Conservation (phyloP, 2,329 filamentous ascomycete genomes). For the Scedosporium aurantiacum region DNA sequence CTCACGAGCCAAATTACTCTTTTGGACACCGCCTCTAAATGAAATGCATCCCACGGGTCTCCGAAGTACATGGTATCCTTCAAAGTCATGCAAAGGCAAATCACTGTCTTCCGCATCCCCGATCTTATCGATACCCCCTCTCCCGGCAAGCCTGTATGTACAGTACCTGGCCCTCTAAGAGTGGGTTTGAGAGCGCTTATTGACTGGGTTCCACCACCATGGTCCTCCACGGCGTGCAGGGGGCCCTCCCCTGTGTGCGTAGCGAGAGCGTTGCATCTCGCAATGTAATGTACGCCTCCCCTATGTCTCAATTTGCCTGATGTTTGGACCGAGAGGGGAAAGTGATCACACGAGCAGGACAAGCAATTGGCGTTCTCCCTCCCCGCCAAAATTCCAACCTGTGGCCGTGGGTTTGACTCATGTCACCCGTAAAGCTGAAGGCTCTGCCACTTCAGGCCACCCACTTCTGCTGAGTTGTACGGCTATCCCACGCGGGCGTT, state of each 20-base stretch:
- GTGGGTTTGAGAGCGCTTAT: too few species aligned
- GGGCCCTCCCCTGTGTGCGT: background rate
- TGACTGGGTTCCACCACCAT: background rate
- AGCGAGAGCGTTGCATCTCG: background rate
- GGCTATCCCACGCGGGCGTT: background rate
- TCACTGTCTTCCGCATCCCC: background rate
- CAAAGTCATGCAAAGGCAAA: background rate
- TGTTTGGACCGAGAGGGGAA: background rate
- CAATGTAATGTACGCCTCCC: background rate
- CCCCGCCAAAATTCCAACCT: too few species aligned
- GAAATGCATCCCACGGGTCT: background rate
- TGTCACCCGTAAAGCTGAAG: too few species aligned
- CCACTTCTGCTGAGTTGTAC: background rate
- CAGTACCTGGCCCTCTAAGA: background rate
- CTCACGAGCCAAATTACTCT: background rate
- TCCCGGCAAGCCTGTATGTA: background rate
- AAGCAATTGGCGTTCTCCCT: too few species aligned
- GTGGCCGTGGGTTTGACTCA: too few species aligned
- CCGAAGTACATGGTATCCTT: too few species aligned
- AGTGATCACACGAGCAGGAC: slow-evolving; percentile 1
- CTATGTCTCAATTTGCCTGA: too few species aligned
- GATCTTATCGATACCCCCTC: background rate
- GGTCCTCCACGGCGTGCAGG: background rate
- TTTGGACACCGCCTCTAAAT: background rate
- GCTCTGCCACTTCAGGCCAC: too few species aligned